Base-by-base conservation (phyloP, 345 rosid species). In the Linum trigynum region DNA sequence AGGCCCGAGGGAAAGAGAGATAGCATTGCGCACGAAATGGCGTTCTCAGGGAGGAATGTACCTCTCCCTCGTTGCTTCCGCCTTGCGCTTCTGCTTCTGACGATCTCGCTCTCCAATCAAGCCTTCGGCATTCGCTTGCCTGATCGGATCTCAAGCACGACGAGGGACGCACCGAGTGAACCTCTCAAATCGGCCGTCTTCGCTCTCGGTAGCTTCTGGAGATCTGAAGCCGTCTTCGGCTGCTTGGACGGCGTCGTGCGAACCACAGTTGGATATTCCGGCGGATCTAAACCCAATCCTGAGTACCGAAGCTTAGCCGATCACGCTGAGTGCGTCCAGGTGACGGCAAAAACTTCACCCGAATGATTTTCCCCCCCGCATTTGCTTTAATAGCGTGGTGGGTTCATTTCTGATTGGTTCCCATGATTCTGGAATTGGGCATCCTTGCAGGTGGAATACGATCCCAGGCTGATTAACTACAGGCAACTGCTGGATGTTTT, bases 311-410 rank as follows among this genome's bases (percentile, higher is more conserved):
- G 90, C 72, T 71, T 81, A 37, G 89, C 90, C 38, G 86, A 88
- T 68, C 97, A 92, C 66, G 97, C 99, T 5, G 86, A 90, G 73
- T 85, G 91, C 59, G 92, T 90, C 43, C 88, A 85, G 98, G 98
- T 7, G 2, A 65, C 45, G 39, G 16, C 69, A 36, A 38, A 37
- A 38, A 61, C 5, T 38, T 39, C 16, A 1, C 40, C 23, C 65
- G 37, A 62, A 9, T 40, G 38, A 37, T 57, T 57, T 57, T 12
- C 9, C 12, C 5, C 38, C 9, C 12, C 5, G 23, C 38, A 37
- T 5, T 57, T 15, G 60, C 38, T 17, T 32, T 17, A 37, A 5
- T 17, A 7, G 61, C 7, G 60, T 37, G 42, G 17, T 63, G 10
- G 2, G 4, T 61, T 60, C 38, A 0, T 4, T 16, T 57, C 38